phyloP scores from a whole-genome alignment of 495 filamentous ascomycete species.

The Astrothelium subdiscretum region DNA sequence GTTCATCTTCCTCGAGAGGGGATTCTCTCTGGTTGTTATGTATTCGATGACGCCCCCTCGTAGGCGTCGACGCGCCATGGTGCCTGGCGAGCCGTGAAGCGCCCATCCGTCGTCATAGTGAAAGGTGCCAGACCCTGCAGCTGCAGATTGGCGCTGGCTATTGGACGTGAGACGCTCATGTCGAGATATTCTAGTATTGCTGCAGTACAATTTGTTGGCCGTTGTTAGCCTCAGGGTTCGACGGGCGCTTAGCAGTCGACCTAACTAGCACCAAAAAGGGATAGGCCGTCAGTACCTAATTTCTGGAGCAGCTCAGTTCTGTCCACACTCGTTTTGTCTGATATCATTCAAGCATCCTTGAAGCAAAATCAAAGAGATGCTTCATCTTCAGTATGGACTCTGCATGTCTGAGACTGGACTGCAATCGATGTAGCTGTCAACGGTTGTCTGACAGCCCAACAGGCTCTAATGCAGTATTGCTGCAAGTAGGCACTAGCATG shows the following conservation, averaged over 20 bases:
- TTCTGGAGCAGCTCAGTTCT: no score
- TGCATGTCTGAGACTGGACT: no score
- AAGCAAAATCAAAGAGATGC: no score
- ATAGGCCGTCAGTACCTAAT: not conserved
- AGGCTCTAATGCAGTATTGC: not conserved
- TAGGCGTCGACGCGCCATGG: not conserved
- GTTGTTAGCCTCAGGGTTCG: not conserved
- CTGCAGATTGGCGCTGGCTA: not conserved
- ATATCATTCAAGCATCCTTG: no score
- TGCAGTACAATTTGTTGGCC: slow-evolving; percentile 2
- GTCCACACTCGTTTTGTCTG: no score
- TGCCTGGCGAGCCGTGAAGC: not conserved
- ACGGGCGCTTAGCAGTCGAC: slow-evolving; percentile 1
- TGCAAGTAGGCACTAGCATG: not conserved
- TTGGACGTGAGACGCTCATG: not conserved
- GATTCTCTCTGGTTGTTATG: slow-evolving; percentile 1
- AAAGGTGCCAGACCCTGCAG: not conserved
- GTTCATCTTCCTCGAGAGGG: not conserved
- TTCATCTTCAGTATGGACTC: no score
- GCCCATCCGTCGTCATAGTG: slow-evolving; percentile 2
- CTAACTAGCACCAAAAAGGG: not conserved
- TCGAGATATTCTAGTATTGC: not conserved
- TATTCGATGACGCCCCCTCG: not conserved
- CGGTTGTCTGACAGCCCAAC: not conserved
- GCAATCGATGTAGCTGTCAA: no score